Evolutionary conservation across 1,284 basidiomycete genomes (phyloP), one percentile per base, ranked within the genome.

Genomic region (Leucoagaricus sp.): DNA sequence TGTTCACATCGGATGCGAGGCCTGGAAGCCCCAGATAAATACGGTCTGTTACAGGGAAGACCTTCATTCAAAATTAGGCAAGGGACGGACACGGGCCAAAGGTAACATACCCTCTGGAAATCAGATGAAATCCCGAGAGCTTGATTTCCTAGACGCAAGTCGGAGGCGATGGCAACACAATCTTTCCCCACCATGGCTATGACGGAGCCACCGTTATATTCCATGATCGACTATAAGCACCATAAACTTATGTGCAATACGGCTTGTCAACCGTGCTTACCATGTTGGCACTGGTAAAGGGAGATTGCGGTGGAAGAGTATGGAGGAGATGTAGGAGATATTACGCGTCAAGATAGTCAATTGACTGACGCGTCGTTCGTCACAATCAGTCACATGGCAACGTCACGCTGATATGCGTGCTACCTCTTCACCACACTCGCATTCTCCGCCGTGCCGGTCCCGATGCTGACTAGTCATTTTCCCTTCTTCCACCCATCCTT

Each of bases 111-210:
- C 86, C 95, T 98, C 73, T 98, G 91, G 69, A 96, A 98, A 77
- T 98, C 92, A 61, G 88, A 87, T 5, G 96, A 90, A 50, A 99
- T 86, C 41, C 93, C 90, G 65, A 97, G 75, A 10, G 92, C 86
- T 71, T 96, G 92, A 66, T 92, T 92, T 60, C 97, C 97, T 59
- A 99, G 78, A 61, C 97, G 86, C 64, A 98, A 73, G 77, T 99
- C 97, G 53, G 89, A 94, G 31, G 97, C 97, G 75, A 99, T 99
- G 57, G 96, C 97, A 58, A 99, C 97, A 73, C 97, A 99, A 69
- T 96, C 93, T 79, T 98, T 98, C 62, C 97, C 97, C 60, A 91
- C 90, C 95, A 99, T 99, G 76, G 97, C 97, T 75, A 99, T 85
- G 67, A 97, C 94, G 75, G 94, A 97, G 75, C 97, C 97, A 77